phyloP scores from a whole-genome alignment of 1,139 yeast species.

The Meyerozyma guilliermondii region DNA sequence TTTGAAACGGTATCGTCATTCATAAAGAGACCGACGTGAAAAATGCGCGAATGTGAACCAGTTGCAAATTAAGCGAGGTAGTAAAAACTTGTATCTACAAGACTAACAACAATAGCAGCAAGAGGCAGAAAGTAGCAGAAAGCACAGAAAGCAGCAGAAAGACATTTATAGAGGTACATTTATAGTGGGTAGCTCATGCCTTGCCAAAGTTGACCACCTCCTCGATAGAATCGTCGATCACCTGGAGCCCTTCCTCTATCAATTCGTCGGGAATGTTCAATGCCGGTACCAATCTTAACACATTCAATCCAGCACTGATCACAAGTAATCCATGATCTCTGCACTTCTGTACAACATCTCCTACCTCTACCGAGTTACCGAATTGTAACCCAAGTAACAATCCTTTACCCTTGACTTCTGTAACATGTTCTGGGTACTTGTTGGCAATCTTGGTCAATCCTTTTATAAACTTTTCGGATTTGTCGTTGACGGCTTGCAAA shows the following conservation, averaged over 20 bases:
- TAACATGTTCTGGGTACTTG: slow-evolving; percentile 54
- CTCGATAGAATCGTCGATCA: slow-evolving; percentile 51
- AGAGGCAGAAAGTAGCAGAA: too few species aligned
- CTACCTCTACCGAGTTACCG: slow-evolving; percentile 49
- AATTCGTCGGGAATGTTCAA: slow-evolving; percentile 71
- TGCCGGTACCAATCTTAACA: slow-evolving; percentile 88
- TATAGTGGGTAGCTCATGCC: too few species aligned
- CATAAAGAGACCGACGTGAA: background rate
- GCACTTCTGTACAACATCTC: slow-evolving; percentile 60
- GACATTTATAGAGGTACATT: too few species aligned
- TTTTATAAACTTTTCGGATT: slow-evolving; percentile 49
- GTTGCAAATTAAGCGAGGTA: background rate
- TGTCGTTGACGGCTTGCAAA: slow-evolving; percentile 51
- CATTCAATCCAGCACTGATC: slow-evolving; percentile 88
- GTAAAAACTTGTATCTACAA: too few species aligned
- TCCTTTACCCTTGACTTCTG: slow-evolving; percentile 82
- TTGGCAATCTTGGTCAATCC: slow-evolving; percentile 50
- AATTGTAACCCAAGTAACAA: slow-evolving; percentile 81
- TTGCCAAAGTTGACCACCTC: slow-evolving; percentile 7
- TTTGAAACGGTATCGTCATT: slow-evolving; percentile 32
- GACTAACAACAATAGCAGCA: too few species aligned
- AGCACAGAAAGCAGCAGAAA: too few species aligned
- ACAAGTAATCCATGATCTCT: slow-evolving; percentile 76
- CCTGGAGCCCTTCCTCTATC: slow-evolving; percentile 63
- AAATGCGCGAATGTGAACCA: background rate